A percentile compares a stretch with the other conserved stretches of the same genome.
These are phyloP conservation scores for Lachancea kluyveri DNA, from an alignment of 805 yeast genomes.

Conservation along the genomic window DNA sequence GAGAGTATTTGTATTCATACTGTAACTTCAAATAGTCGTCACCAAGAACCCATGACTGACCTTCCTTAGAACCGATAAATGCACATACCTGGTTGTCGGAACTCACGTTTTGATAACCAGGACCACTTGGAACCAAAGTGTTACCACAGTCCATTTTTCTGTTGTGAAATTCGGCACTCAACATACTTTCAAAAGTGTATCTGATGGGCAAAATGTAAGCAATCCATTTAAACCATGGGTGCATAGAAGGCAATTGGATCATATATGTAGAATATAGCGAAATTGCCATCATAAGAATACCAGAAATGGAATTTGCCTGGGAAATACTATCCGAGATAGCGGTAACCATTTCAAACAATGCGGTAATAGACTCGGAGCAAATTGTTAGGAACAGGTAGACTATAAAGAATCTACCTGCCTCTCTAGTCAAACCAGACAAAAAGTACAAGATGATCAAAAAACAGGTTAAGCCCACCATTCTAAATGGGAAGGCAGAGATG, in stretches of 20 bases:
- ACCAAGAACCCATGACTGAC: constrained; percentile 50
- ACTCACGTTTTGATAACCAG: constrained; percentile 38
- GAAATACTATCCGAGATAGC: constrained; percentile 41
- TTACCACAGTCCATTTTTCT: constrained; percentile 25
- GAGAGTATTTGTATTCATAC: constrained; percentile 46
- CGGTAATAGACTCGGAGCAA: constrained; percentile 23
- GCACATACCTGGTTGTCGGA: constrained; percentile 44
- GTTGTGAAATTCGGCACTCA: constrained; percentile 52
- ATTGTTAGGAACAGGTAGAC: constrained; percentile 36
- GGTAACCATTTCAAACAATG: constrained; percentile 49
- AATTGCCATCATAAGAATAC: constrained; percentile 42
- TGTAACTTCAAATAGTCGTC: constrained; percentile 44
- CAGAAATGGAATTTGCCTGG: constrained; percentile 53
- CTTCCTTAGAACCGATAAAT: constrained; percentile 54
- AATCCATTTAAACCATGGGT: constrained; percentile 63
- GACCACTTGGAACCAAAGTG: constrained; percentile 49
- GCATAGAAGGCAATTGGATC: constrained; percentile 52
- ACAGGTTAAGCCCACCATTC: constrained; percentile 38
- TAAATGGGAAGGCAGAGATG: constrained; percentile 58
- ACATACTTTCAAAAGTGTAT: constrained; percentile 53
- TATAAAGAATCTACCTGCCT: constrained; percentile 50
- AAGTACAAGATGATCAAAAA: constrained; percentile 51
- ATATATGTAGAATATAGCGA: constrained; percentile 56
- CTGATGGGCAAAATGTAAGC: constrained; percentile 47
- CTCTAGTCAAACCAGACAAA: constrained; percentile 43